Base-by-base conservation (phyloP, 2,329 filamentous ascomycete genomes). In the Alternaria triticina region DNA sequence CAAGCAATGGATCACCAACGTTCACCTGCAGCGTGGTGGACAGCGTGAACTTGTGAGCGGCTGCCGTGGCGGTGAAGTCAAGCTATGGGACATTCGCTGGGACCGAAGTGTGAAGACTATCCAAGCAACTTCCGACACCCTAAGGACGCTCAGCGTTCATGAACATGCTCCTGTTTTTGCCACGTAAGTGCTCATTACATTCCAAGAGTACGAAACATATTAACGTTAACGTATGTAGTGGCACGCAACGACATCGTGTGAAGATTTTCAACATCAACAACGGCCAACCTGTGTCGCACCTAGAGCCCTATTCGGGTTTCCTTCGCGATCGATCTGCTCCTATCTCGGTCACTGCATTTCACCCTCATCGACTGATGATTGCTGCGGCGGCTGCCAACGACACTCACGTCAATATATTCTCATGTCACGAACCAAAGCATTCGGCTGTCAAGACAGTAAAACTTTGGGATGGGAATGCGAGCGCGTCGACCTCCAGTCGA, bases 81-180 rank as follows among this genome's bases (percentile, higher is more conserved):
- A 93, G 78, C 85, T 99, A 15, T 99, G 96, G 96, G 96, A 99
- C 79, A 93, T 99, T 54, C 89, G 96, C 52, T 93, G 93, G 89
- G 91, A 96, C 67, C 86, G 86, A 70, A 90, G 91, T 6, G 84
- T 97, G 54, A 89, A 90, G 64, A 89, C 89, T 3, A 91, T 95
- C 73, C 86, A 89, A 75, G 89, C 91, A 7, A 95, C 92, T 4
- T 89, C 87, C 64, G 90, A 94, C 73, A 91, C 91, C 9, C 86
- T 97, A 64, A 89, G 94, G 59, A 97, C 93, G 17, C 87, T 97
- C 61, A 96, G 92, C 78, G 94, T 96, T 45, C 96, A 99, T 79
- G 96, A 99, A 80, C 96, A 99, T 80, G 88, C 97, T 57, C 96
- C 96, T 25, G 94, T 99, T 12, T 97, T 99, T 83, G 93, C 93